A percentile compares a stretch with the other conserved stretches of the same genome.
Conservation (phyloP, 176 grass and related monocot species). For the Chrysopogon serrulatus region DNA sequence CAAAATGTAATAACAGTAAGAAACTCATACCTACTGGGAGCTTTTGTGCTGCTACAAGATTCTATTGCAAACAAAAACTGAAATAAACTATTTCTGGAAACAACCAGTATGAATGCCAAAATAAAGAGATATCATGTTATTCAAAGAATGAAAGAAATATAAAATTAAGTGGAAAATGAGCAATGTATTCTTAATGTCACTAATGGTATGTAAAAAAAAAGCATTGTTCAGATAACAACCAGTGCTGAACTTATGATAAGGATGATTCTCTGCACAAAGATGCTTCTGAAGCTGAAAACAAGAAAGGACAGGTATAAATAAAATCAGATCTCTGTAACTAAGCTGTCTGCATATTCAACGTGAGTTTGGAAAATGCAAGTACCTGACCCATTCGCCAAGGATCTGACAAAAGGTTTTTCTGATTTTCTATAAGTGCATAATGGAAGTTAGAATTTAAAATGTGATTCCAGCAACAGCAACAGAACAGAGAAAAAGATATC, state of each 20-base stretch:
- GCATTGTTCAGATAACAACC: constrained; percentile 48
- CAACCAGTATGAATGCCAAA: not conserved
- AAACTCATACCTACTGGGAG: not conserved
- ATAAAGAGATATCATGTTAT: not conserved
- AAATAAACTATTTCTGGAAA: not conserved
- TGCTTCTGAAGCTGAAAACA: constrained; percentile 93
- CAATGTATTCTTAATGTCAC: not conserved
- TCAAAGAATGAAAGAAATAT: constrained; percentile 10
- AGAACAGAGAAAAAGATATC: constrained; percentile 20
- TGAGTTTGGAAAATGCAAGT: constrained; percentile 27
- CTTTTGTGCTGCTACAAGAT: not conserved
- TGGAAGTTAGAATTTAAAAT: not conserved
- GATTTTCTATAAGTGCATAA: constrained; percentile 54
- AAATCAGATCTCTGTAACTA: not conserved
- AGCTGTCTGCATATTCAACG: constrained; percentile 10
- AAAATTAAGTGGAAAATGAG: constrained; percentile 1
- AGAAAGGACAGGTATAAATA: not conserved
- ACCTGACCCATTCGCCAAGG: constrained; percentile 86
- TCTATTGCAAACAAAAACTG: not conserved
- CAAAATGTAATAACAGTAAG: not conserved
- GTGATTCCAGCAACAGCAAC: not conserved
- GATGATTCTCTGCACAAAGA: constrained; percentile 74
- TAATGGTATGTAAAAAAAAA: not conserved
- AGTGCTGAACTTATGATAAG: constrained; percentile 96
- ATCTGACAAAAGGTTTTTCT: constrained; percentile 93